Evolutionary conservation across 495 filamentous ascomycete species (phyloP).

Genomic region (Hypoxylon fuscum): DNA sequence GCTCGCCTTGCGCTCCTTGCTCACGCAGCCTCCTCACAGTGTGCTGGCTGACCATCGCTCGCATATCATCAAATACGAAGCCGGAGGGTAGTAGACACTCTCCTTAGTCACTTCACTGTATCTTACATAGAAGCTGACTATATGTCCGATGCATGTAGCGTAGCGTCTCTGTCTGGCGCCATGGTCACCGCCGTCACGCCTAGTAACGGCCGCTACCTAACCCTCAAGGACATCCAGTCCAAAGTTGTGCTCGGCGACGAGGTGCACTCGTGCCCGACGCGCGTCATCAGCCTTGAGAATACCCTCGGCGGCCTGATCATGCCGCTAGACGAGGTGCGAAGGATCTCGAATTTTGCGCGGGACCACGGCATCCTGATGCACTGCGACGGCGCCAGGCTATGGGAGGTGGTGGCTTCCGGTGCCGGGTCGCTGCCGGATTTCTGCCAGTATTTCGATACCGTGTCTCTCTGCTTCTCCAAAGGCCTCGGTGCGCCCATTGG

Average conservation of each 20-base stretch:
- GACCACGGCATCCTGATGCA: conserved; percentile 73
- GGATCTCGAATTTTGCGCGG: conserved; percentile 72
- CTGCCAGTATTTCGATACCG: conserved; percentile 73
- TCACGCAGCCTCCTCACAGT: conserved; percentile 74
- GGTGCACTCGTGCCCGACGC: conserved; percentile 71
- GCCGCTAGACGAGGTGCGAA: conserved; percentile 69
- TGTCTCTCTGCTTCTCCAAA: conserved; percentile 83
- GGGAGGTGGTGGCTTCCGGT: conserved; percentile 70
- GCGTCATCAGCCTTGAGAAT: conserved; percentile 81
- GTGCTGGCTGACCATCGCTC: conserved; percentile 73
- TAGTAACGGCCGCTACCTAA: conserved; percentile 71
- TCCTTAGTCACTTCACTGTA: too few species aligned
- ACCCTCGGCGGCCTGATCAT: conserved; percentile 78
- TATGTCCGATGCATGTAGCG: conserved; percentile 35
- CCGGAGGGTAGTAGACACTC: conserved; percentile 62
- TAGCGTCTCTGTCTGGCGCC: conserved; percentile 65
- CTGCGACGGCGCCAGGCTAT: conserved; percentile 83
- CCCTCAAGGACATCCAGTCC: conserved; percentile 72
- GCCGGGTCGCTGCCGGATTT: conserved; percentile 70
- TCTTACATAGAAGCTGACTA: conserved; percentile 14
- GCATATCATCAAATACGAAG: conserved; percentile 76
- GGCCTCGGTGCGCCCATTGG: conserved; percentile 85
- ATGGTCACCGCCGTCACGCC: conserved; percentile 64
- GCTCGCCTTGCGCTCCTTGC: conserved; percentile 71
- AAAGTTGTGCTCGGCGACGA: conserved; percentile 51